Base-by-base conservation (phyloP, 257 asterid genomes). In the Solanum sparsipilum region DNA sequence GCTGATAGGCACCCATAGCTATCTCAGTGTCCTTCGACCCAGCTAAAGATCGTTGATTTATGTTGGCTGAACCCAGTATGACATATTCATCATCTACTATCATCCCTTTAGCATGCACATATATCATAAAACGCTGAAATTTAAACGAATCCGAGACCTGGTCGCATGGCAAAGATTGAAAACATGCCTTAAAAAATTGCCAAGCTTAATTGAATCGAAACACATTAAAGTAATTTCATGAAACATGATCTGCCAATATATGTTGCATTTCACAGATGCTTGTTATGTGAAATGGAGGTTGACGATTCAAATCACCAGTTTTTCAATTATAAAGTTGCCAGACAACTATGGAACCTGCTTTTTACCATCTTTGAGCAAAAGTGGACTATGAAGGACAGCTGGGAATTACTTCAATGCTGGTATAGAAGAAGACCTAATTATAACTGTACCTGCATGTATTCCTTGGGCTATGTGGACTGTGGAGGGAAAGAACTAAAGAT, bases 1-100 rank as follows among this genome's bases (percentile, higher is more conserved):
- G 97, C 90, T 96, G 99, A 93, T 95, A 96, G 32, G 98, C 96
- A 83, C 99, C 99, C 99, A 94, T 96, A 56, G 98, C 98, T 88
- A 96, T 94, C 93, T 96, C 99, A 0, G 98, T 94, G 92, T 96
- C 99, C 87, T 95, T 96, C 7, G 99, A 87, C 79, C 98, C 99
- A 67, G 98, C 99, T 98, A 95, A 93, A 23, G 99, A 96, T 91
- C 99, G 92, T 89, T 96, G 99, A 90, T 96, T 96, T 87, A 96
- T 93, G 89, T 95, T 96, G 84, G 99, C 99, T 27, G 99, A 96
- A 85, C 99, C 99, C 46, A 96, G 74, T 84, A 95, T 93, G 73
- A 94, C 92, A 83, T 96, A 96, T 91, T 95, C 98, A 38, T 96
- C 99, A 91, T 96, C 99, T 88, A 95, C 97, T 81, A 96, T 89